These are phyloP conservation scores for Leccinum variicolor DNA, from an alignment of 768 basidiomycete species.

Conservation along the genomic window DNA sequence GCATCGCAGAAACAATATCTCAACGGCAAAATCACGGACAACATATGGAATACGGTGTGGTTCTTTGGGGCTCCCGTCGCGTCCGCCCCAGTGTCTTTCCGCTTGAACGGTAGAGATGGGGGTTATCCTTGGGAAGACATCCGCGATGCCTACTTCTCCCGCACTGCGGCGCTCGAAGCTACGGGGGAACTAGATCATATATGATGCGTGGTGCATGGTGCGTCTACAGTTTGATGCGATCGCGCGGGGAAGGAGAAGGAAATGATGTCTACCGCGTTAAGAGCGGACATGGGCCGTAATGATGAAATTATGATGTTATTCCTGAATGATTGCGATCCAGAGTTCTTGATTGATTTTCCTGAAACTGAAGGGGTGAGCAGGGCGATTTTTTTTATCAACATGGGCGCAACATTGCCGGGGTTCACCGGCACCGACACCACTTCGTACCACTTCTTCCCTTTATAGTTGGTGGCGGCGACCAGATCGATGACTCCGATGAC, in stretches of 20 bases:
- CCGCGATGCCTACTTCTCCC: background rate
- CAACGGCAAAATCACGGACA: background rate
- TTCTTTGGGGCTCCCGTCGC: background rate
- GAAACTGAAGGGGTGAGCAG: background rate
- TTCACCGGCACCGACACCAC: no score
- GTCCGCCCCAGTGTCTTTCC: background rate
- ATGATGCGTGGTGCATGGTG: background rate
- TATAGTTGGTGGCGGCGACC: background rate
- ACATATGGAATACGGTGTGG: slow-evolving; percentile 5
- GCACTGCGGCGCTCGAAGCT: no score
- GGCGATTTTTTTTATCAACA: background rate
- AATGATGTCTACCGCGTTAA: background rate
- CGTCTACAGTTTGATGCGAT: background rate
- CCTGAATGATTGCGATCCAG: background rate
- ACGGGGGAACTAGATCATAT: background rate
- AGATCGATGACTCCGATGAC: background rate
- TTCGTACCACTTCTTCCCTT: background rate
- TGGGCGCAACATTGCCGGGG: background rate
- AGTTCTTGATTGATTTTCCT: background rate
- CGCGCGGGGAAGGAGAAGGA: background rate
- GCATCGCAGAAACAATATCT: background rate
- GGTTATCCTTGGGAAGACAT: background rate
- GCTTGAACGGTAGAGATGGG: background rate
- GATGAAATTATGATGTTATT: background rate
- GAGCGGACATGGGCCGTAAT: background rate